These are phyloP conservation scores for Colletotrichum chrysophilum DNA, from an alignment of 2,329 filamentous ascomycete genomes.

Conservation along the genomic window DNA sequence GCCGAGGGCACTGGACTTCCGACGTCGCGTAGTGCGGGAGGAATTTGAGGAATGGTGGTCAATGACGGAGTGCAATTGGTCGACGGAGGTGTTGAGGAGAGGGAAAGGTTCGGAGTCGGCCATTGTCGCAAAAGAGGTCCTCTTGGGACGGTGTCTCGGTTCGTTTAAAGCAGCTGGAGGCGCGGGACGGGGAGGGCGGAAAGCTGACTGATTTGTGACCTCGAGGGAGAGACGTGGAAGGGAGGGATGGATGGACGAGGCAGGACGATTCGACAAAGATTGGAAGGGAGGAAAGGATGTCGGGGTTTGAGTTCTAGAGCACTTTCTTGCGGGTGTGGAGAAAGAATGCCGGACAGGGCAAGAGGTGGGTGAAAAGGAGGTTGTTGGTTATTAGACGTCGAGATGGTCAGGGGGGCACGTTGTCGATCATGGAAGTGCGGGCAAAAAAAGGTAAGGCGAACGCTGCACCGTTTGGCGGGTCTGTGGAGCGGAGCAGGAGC, in stretches of 20 bases:
- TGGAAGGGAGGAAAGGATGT: neutral
- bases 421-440: conserved; percentile 20
- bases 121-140: neutral
- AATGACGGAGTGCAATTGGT: conserved; percentile 49
- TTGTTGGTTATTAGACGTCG: conserved; percentile 9
- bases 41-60: conserved; percentile 34
- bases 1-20: conserved; percentile 62
- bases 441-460: conserved; percentile 6
- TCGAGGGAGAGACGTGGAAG: neutral
- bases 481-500: neutral
- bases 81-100: conserved; percentile 54
- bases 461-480: conserved; percentile 3
- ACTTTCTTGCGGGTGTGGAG: neutral
- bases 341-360: neutral
- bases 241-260: neutral
- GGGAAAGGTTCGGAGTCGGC: conserved; percentile 57
- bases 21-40: conserved; percentile 44
- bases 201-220: neutral
- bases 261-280: neutral
- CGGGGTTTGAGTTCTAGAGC: neutral
- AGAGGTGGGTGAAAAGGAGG: conserved; percentile 4
- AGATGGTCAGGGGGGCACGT: conserved; percentile 8
- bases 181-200: neutral
- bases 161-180: conserved; percentile 8
- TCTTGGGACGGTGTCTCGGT: neutral